Percentiles rank a stretch among this genome's conserved stretches.
phyloP scores from a whole-genome alignment of 306 rosid genomes.

The Prinsepia uniflora region DNA sequence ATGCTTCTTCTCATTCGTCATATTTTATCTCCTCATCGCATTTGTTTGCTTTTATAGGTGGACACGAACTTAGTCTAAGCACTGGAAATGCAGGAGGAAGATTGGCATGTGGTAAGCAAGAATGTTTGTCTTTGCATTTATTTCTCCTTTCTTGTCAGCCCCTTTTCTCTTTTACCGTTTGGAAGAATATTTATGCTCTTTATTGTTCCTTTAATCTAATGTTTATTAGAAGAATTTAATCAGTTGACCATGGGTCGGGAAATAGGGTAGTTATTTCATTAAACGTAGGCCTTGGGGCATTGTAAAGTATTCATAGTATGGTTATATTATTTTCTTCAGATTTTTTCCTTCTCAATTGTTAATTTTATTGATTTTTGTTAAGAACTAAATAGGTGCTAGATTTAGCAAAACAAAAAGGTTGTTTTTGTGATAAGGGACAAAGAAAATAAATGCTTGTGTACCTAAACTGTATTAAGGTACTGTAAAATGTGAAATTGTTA shows the following conservation, averaged over 20 bases:
- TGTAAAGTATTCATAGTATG: background rate
- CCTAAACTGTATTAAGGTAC: background rate
- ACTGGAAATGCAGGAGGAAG: constrained; percentile 96
- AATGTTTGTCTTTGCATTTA: constrained; percentile 1
- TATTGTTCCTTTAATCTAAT: constrained; percentile 10
- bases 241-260: background rate
- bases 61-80: constrained; percentile 77
- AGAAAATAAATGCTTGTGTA: background rate
- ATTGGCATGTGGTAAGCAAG: constrained; percentile 81
- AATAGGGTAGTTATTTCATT: background rate
- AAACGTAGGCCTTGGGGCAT: background rate
- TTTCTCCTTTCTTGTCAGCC: constrained; percentile 9
- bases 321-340: background rate
- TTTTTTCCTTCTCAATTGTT: background rate
- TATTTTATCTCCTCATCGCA: constrained; percentile 22
- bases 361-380: background rate
- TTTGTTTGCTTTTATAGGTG: constrained; percentile 52
- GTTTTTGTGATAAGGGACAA: background rate
- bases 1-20: background rate
- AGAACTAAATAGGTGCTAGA: background rate
- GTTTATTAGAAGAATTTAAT: constrained; percentile 3
- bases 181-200: constrained; percentile 8
- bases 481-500: background rate
- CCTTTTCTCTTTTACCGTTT: constrained; percentile 6
- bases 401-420: background rate